Evolutionary conservation across 140 eudicot species (phyloP).

Genomic region (Eryngium alpinum): DNA sequence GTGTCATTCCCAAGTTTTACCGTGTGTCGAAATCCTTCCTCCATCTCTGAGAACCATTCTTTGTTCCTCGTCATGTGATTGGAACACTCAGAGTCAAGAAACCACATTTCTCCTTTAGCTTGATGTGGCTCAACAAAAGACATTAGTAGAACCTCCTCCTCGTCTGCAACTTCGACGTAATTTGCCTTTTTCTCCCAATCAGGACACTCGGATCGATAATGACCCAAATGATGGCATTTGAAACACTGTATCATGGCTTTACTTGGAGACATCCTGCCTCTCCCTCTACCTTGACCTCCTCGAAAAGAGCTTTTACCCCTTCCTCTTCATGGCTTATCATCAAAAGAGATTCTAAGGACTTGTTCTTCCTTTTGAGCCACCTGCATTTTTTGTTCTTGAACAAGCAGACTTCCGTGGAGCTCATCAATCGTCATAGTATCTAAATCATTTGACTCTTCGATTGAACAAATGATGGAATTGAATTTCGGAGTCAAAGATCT

Average conservation of each 20-base stretch:
- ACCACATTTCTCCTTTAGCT: not conserved
- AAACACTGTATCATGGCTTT: not conserved
- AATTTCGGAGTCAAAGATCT: not conserved
- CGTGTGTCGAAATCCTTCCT: not conserved
- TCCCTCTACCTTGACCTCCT: not conserved
- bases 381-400: not conserved
- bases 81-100: not conserved
- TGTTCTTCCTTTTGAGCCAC: not conserved
- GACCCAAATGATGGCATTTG: slow-evolving; percentile 6
- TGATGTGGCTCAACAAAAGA: not conserved
- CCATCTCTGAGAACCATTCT: not conserved
- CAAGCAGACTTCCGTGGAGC: not conserved
- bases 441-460: not conserved
- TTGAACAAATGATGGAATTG: not conserved
- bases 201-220: not conserved
- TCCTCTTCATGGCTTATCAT: not conserved
- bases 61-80: not conserved
- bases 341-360: not conserved
- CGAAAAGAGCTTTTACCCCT: not conserved
- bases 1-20: not conserved
- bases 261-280: not conserved
- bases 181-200: slow-evolving; percentile 1
- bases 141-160: not conserved
- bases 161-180: not conserved
- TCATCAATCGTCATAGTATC: not conserved